A percentile compares a stretch with the other conserved stretches of the same genome.
phyloP scores from a whole-genome alignment of 2,329 filamentous ascomycete species.

The Hypomyces rosellus region DNA sequence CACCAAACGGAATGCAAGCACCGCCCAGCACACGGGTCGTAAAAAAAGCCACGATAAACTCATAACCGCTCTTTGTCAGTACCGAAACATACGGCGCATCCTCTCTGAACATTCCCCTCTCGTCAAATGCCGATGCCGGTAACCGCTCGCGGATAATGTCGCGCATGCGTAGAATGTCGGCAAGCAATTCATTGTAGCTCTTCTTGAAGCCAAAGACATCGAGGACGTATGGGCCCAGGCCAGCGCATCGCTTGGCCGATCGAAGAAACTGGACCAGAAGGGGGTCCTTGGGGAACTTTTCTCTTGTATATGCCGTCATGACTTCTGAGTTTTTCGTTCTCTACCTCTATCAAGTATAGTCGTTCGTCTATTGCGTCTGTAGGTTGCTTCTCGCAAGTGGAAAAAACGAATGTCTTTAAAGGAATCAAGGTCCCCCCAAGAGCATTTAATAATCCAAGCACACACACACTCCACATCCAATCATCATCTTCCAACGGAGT shows the following conservation, averaged over 20 bases:
- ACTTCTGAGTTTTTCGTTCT: not conserved
- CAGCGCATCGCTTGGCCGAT: slow-evolving; percentile 8
- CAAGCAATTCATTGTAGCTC: slow-evolving; percentile 15
- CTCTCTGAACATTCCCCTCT: slow-evolving; percentile 6
- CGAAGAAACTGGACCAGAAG: slow-evolving; percentile 14
- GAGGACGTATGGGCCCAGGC: slow-evolving; percentile 9
- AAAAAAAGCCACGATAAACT: slow-evolving; percentile 20
- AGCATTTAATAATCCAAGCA: not conserved
- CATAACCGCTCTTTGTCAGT: slow-evolving; percentile 17
- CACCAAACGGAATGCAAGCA: slow-evolving; percentile 16
- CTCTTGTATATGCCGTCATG: slow-evolving; percentile 4
- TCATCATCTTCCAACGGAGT: too few relatives aligned
- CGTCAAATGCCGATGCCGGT: slow-evolving; percentile 5
- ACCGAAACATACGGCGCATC: slow-evolving; percentile 10
- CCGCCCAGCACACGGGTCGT: slow-evolving; percentile 16
- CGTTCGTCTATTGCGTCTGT: not conserved
- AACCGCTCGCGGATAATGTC: slow-evolving; percentile 5
- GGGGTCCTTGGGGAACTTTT: slow-evolving; percentile 13
- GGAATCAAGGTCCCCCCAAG: not conserved
- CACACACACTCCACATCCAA: too few relatives aligned
- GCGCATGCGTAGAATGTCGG: slow-evolving; percentile 15
- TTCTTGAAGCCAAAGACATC: slow-evolving; percentile 17
- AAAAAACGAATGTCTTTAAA: not conserved
- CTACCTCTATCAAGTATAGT: too few relatives aligned
- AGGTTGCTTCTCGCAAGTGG: not conserved